phyloP scores from a whole-genome alignment of 768 basidiomycete genomes.

The Filobasidium floriforme region DNA sequence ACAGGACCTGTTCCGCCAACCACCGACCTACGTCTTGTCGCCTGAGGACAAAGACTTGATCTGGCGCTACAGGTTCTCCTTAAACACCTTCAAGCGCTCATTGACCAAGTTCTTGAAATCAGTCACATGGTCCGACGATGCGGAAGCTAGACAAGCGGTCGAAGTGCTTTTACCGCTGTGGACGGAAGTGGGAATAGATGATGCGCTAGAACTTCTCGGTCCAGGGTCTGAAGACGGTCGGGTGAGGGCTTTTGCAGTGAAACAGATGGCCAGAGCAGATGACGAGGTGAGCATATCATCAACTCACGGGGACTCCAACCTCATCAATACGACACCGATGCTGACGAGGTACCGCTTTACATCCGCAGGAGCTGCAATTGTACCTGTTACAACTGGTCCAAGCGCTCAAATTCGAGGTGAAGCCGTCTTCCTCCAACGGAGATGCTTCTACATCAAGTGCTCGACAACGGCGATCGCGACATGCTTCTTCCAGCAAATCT shows the following conservation, averaged over 20 bases:
- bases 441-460: not conserved
- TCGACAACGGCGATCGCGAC: constrained; percentile 9
- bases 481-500: not conserved
- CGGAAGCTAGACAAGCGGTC: constrained; percentile 95
- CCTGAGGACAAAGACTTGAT: constrained; percentile 92
- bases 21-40: constrained; percentile 75
- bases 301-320: not conserved
- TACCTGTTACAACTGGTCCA: constrained; percentile 95
- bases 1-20: constrained; percentile 81
- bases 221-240: constrained; percentile 63
- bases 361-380: constrained; percentile 68
- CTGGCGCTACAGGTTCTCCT: constrained; percentile 99
- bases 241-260: constrained; percentile 88
- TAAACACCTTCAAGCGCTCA: constrained; percentile 76
- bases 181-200: constrained; percentile 95
- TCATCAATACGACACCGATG: too few species aligned
- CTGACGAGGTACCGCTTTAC: too few species aligned
- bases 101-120: constrained; percentile 96
- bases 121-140: constrained; percentile 92
- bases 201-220: constrained; percentile 88
- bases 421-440: constrained; percentile 44
- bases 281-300: constrained; percentile 63
- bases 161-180: constrained; percentile 91
- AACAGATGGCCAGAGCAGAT: constrained; percentile 79
- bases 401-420: constrained; percentile 90